Evolutionary conservation across 345 rosid genomes (phyloP), one percentile per base, ranked within the genome.

Genomic region (Aquilaria malaccensis): DNA sequence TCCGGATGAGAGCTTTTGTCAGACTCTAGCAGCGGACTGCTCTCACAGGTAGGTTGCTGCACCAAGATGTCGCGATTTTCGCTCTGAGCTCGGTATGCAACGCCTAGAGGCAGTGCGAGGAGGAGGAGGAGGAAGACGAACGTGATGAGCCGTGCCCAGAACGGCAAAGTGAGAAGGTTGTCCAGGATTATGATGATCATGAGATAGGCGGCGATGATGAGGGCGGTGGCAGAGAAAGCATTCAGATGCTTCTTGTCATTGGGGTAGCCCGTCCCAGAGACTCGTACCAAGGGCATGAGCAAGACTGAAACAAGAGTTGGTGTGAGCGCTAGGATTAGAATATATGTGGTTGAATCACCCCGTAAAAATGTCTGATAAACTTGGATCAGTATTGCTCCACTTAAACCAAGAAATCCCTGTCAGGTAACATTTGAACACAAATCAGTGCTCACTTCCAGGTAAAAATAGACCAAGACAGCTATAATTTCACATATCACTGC

Each of bases 361-460:
- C 75, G 68, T n/a, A 74, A 83, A n/a, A 80, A 59, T 2, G 94
- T 83, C 33, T 80, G 69, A 15, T 89, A 93, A 33, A 80, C 60
- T 67, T 84, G 96, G 70, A 93, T 87, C 2, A 93, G 62, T 4
- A 85, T 80, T 10, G 96, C 98, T 60, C 97, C 91, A 9, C 98
- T 83, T 65, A 93, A 77, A 64, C 98, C 98, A 14, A 89, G 88
- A 81, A 83, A 93, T 0, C 96, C 97, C 98, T 93, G 83, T n/a
- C 43, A 37, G 4, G 43, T 37, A 37, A 37, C 43, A 37, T 37
- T 37, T 37, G 43, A 37, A 37, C 43, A 2, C 43, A 37, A 22
- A 22, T 22, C 22, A 22, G 22, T 22, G 22, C 22, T 22, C 22
- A 22, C 22, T 22, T 22, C 22, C 22, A 0, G 22, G 22, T 22